These are phyloP conservation scores for Oenanthe sinensis DNA, from an alignment of 129 eudicot species.

Conservation along the genomic window DNA sequence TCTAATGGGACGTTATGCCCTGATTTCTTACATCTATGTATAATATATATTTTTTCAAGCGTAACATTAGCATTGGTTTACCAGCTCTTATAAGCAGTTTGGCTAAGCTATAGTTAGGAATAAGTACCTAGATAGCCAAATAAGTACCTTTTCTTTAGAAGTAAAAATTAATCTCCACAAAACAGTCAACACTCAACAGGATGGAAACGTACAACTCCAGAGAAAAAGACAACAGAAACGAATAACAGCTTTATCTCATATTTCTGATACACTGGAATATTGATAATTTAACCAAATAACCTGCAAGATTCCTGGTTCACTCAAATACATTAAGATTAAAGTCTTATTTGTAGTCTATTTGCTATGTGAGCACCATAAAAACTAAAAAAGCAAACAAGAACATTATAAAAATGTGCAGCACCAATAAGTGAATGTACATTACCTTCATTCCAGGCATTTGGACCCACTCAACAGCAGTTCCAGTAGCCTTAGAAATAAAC, in stretches of 20 bases:
- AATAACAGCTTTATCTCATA: background rate
- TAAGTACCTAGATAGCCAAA: too few species aligned
- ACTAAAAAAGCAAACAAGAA: background rate
- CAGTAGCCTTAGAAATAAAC: slow-evolving; percentile 98
- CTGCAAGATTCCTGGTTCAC: background rate
- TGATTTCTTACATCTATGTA: too few species aligned
- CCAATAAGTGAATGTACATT: slow-evolving; percentile 5
- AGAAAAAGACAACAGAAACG: background rate
- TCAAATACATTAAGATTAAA: background rate
- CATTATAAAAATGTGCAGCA: background rate
- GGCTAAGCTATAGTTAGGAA: too few species aligned
- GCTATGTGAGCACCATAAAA: background rate
- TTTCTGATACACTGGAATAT: background rate
- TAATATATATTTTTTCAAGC: too few species aligned
- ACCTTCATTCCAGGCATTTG: slow-evolving; percentile 99
- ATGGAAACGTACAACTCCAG: background rate
- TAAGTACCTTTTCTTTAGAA: too few species aligned
- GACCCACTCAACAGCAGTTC: slow-evolving; percentile 99
- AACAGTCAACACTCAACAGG: too few species aligned
- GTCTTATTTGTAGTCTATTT: background rate
- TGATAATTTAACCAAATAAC: background rate
- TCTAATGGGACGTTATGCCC: too few species aligned
- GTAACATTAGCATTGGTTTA: too few species aligned
- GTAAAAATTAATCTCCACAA: too few species aligned
- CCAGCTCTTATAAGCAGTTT: too few species aligned